Conservation (phyloP, 192 early-diverging fungal genomes). For the Phycomyces blakesleeanus region DNA sequence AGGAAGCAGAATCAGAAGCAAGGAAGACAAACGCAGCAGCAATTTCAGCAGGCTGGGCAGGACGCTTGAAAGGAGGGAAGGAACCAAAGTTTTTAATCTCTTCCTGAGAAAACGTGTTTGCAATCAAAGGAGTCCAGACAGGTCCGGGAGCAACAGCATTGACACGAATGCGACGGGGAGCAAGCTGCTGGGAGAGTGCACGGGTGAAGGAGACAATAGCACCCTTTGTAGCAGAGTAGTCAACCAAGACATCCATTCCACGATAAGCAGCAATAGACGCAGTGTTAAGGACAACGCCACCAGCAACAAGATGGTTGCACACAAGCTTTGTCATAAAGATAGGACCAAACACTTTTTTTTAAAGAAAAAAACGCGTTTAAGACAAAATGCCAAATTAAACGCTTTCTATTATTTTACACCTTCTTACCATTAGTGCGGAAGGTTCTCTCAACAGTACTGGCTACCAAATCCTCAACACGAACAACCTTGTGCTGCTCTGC, state of each 20-base stretch:
- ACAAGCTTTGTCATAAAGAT: constrained; percentile 49
- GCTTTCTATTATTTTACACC: too few species aligned
- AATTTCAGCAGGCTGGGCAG: constrained; percentile 48
- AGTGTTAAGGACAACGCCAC: constrained; percentile 47
- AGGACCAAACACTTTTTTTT: constrained; percentile 35
- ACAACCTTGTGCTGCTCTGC: constrained; percentile 39
- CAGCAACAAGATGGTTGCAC: constrained; percentile 38
- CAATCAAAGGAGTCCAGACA: constrained; percentile 51
- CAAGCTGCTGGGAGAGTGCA: constrained; percentile 43
- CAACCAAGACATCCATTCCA: constrained; percentile 40
- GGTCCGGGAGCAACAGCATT: constrained; percentile 55
- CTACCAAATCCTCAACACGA: constrained; percentile 33
- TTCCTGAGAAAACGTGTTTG: constrained; percentile 35
- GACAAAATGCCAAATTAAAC: too few species aligned
- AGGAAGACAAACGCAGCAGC: constrained; percentile 48
- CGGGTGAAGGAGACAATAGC: constrained; percentile 52
- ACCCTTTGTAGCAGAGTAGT: constrained; percentile 52
- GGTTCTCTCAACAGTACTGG: constrained; percentile 44
- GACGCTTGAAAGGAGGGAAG: constrained; percentile 40
- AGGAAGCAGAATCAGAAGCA: constrained; percentile 42
- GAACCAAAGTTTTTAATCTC: constrained; percentile 41
- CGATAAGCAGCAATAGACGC: constrained; percentile 49
- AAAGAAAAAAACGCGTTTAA: background rate
- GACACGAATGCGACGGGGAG: constrained; percentile 42
- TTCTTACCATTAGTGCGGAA: constrained; percentile 41